Evolutionary conservation across 2,329 filamentous ascomycete species (phyloP), one percentile per base, ranked within the genome.

Genomic region (Alternaria alternata): DNA sequence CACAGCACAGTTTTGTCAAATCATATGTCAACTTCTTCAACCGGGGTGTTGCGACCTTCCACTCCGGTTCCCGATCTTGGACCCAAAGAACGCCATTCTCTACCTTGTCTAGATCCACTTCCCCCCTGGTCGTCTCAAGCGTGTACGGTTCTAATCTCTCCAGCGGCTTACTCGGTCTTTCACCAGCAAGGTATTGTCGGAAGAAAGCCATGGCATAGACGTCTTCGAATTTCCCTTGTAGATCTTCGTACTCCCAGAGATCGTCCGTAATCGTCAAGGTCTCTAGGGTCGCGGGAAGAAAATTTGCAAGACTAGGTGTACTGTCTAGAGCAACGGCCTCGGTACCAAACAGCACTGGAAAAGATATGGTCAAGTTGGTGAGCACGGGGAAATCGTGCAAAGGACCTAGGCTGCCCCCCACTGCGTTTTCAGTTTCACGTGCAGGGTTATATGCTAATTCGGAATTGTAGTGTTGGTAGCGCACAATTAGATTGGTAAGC

Each of bases 41-140:
- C 7, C 20, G 42, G 12, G 49, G 54, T n/a, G 59, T 61, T 9
- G 59, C 59, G 12, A 28, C 32, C 36, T 52, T 57, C 49, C 59
- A 57, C 51, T 39, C 57, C 2, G 38, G 57, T 38, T 51, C 51
- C 2, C 24, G 11, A 18, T 32, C 30, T 30, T 24, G 24, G 24
- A 18, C 18, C 54, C 59, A 62, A 18, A 36, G 20, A 38, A 38
- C 8, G 11, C 30, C 8, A 12, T 32, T 12, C 9, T 32, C 30
- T 12, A 32, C 11, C 16, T 24, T 9, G 30, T 12, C 30, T 32
- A 32, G 9, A 32, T 26, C 24, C 2, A 26, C 24, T 26, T 26
- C 2, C 24, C 24, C 24, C 24, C 24, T 26, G 24, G 24, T 26
- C 24, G 24, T 26, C 24, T 7, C 24, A 26, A 26, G 7, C 7